Conservation (phyloP, 495 filamentous ascomycete species). For the Poronia punctata region DNA sequence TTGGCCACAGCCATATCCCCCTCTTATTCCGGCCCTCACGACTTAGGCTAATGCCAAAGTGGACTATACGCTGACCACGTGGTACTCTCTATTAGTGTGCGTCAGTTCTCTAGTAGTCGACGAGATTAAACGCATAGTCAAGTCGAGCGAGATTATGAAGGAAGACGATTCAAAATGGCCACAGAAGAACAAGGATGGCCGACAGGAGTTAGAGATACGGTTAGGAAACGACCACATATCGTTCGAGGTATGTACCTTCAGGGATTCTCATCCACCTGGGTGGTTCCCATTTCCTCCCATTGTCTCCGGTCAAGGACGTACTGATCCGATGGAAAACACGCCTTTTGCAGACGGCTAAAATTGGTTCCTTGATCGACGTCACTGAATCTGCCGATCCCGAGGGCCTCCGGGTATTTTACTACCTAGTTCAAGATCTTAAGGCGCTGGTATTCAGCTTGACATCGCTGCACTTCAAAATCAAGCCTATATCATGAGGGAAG, state of each 20-base stretch:
- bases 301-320: too few species aligned
- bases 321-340: conserved; percentile 1
- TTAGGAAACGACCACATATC: conserved; percentile 95
- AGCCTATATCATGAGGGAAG: conserved; percentile 56
- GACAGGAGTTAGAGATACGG: conserved; percentile 93
- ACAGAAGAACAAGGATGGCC: conserved; percentile 97
- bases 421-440: conserved; percentile 96
- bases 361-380: conserved; percentile 93
- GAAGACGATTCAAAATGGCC: conserved; percentile 99
- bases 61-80: conserved; percentile 8
- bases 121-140: conserved; percentile 95
- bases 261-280: too few species aligned
- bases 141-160: conserved; percentile 97
- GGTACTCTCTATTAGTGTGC: conserved; percentile 60
- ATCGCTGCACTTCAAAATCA: conserved; percentile 96
- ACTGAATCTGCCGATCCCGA: conserved; percentile 94
- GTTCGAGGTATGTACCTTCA: conserved; percentile 66
- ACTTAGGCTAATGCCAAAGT: too few species aligned
- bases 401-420: conserved; percentile 98
- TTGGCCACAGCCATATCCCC: too few species aligned
- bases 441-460: conserved; percentile 95
- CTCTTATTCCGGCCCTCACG: too few species aligned
- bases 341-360: conserved; percentile 79
- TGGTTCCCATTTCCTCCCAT: too few species aligned
- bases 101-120: conserved; percentile 87